Base-by-base conservation (phyloP, 345 rosid genomes). In the Clausena lansium region DNA sequence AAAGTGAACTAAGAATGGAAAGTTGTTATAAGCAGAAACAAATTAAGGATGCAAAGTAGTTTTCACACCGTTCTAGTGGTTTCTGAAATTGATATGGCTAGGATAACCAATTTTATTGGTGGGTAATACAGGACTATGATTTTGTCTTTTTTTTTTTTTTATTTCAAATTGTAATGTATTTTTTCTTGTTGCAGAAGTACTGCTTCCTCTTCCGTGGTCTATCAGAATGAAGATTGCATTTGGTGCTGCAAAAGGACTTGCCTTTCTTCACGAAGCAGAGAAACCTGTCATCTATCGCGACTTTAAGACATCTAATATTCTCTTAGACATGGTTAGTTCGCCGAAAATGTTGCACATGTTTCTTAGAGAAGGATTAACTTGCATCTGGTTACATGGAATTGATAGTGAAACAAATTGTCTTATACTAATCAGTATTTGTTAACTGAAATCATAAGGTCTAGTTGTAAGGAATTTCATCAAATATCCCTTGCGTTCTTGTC, bases 181-280 rank as follows among this genome's bases (percentile, higher is more conserved):
- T 45, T 41, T 45, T 45, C 50, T 74, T 82, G 67, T 78, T 86
- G 81, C 83, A 95, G 99, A 90, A 86, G 92, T 95, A 59, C 80
- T 93, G 84, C 96, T 92, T 83, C 98, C 99, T 73, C 96, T 93
- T 81, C 86, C 98, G 19, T 95, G 98, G 99, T 86, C 79, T 33
- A 82, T 85, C 47, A 87, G 50, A 13, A 45, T 45, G 50, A 45
- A 45, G 17, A 45, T 45, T 45, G 50, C 17, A 13, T 45, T 45
- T 98, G 98, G 97, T 79, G 98, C 99, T 62, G 99, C 99, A 6
- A 93, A 92, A 86, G 99, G 99, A 64, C 97, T 95, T 2, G 99
- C 99, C 52, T 95, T 93, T 76, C 94, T 95, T 33, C 99, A 95
- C 64, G 98, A 89, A 69, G 99, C 99, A 7, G 96, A 91, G 79